Percentiles rank a stretch among this genome's conserved stretches.
Evolutionary conservation across 2,329 filamentous ascomycete genomes (phyloP).

Genomic region (Bipolaris victoriae): DNA sequence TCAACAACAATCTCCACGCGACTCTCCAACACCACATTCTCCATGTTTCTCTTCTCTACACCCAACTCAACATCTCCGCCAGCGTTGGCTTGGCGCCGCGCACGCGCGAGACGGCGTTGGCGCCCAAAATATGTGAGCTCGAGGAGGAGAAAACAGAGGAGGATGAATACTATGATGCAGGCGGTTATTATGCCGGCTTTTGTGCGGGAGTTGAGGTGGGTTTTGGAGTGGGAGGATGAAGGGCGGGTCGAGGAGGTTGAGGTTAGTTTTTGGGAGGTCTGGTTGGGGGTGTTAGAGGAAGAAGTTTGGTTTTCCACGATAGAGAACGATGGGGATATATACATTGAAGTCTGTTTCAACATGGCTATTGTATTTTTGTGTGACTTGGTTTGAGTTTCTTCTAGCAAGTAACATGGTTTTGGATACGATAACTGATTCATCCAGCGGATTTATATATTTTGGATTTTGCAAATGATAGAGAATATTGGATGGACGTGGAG

Average conservation of each 20-base stretch:
- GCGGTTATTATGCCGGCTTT: slow-evolving; percentile 17
- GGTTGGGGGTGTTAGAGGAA: neutral
- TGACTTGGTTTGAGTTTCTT: too few species aligned
- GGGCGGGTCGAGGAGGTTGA: neutral
- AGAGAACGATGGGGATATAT: too few species aligned
- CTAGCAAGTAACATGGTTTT: too few species aligned
- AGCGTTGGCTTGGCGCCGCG: slow-evolving; percentile 30
- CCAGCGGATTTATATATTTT: too few species aligned
- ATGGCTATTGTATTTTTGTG: too few species aligned
- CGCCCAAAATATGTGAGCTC: slow-evolving; percentile 26
- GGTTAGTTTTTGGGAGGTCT: neutral
- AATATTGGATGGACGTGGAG: too few species aligned
- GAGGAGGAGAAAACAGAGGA: slow-evolving; percentile 15
- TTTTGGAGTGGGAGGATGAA: neutral
- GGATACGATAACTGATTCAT: too few species aligned
- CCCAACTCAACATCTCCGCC: neutral
- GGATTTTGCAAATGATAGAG: too few species aligned
- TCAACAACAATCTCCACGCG: slow-evolving; percentile 33
- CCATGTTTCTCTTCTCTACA: slow-evolving; percentile 23
- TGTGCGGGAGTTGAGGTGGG: slow-evolving; percentile 7
- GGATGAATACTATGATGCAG: slow-evolving; percentile 11
- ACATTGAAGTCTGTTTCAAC: too few species aligned
- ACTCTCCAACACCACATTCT: slow-evolving; percentile 36
- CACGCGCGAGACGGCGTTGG: slow-evolving; percentile 24
- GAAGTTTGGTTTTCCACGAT: too few species aligned